Evolutionary conservation across 352 stramenopile species (phyloP).

Genomic region (Phytophthora crassamura): DNA sequence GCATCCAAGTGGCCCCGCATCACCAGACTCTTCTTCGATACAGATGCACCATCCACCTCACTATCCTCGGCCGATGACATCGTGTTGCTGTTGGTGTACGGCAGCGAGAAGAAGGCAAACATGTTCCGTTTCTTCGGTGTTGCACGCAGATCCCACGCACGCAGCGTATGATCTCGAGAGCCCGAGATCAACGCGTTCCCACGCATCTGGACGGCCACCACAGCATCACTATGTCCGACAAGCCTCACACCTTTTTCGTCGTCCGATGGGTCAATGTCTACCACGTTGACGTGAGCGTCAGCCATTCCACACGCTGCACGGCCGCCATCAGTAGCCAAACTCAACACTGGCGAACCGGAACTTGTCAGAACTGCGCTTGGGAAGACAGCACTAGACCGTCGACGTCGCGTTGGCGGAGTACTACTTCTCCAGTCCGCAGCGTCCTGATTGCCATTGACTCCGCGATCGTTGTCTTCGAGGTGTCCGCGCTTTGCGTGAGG

Average conservation of each 20-base stretch:
- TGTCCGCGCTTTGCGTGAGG: slow-evolving; percentile 8
- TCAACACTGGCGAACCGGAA: slow-evolving; percentile 52
- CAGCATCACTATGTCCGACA: slow-evolving; percentile 62
- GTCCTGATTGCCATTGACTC: slow-evolving; percentile 16
- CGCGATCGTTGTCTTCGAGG: not conserved
- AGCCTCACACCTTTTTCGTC: slow-evolving; percentile 49
- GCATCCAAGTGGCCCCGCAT: slow-evolving; percentile 69
- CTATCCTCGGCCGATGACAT: slow-evolving; percentile 23
- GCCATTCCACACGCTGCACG: slow-evolving; percentile 61
- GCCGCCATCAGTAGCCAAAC: slow-evolving; percentile 54
- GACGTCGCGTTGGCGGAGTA: slow-evolving; percentile 31
- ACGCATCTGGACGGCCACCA: slow-evolving; percentile 64
- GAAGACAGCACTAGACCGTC: slow-evolving; percentile 33
- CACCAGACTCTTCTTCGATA: slow-evolving; percentile 69
- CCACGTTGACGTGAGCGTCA: slow-evolving; percentile 48
- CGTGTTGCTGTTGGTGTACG: slow-evolving; percentile 19
- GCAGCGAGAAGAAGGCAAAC: slow-evolving; percentile 68
- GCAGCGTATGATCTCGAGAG: slow-evolving; percentile 75
- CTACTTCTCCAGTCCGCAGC: slow-evolving; percentile 32
- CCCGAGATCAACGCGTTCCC: slow-evolving; percentile 72
- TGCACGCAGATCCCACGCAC: slow-evolving; percentile 72
- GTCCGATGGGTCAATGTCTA: slow-evolving; percentile 42
- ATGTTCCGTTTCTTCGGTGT: slow-evolving; percentile 65
- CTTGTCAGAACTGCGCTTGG: slow-evolving; percentile 31
- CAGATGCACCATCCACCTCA: slow-evolving; percentile 59